phyloP scores from a whole-genome alignment of 768 basidiomycete species.

The Baorangia bicolor region DNA sequence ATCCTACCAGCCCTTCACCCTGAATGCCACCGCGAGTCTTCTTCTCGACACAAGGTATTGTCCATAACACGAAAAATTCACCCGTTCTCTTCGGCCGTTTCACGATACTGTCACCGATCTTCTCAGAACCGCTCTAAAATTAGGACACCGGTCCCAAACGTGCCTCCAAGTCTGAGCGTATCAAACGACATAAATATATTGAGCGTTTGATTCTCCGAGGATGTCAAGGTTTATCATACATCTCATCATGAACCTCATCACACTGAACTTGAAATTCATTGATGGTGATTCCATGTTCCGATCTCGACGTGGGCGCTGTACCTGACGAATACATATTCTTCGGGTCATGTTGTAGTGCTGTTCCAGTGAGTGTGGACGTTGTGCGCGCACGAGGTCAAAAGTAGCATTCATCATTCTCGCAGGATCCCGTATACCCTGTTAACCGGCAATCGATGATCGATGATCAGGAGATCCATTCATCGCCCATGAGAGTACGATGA shows the following conservation, averaged over 20 bases:
- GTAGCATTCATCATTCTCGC: not conserved
- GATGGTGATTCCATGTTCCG: not conserved
- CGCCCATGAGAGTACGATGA: not conserved
- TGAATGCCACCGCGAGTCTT: not conserved
- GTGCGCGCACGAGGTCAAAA: constrained; percentile 1
- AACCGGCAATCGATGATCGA: constrained; percentile 1
- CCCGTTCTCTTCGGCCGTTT: constrained; percentile 2
- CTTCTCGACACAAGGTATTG: not conserved
- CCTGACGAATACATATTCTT: not conserved
- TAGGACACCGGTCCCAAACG: not conserved
- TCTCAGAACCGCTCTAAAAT: constrained; percentile 1
- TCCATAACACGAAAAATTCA: not conserved
- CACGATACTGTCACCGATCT: constrained; percentile 1
- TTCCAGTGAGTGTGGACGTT: not conserved
- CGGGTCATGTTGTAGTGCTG: not conserved
- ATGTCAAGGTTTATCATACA: not conserved
- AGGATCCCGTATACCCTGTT: not conserved
- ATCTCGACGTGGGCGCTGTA: not conserved
- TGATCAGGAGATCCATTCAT: not conserved
- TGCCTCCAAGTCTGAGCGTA: not conserved
- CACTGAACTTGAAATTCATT: not conserved
- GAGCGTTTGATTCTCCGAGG: constrained; percentile 12
- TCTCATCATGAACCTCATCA: not conserved
- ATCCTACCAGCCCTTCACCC: not conserved
- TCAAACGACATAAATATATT: not conserved